Base-by-base conservation (phyloP, 176 grass and related monocot species). In the Dactylis glomerata region DNA sequence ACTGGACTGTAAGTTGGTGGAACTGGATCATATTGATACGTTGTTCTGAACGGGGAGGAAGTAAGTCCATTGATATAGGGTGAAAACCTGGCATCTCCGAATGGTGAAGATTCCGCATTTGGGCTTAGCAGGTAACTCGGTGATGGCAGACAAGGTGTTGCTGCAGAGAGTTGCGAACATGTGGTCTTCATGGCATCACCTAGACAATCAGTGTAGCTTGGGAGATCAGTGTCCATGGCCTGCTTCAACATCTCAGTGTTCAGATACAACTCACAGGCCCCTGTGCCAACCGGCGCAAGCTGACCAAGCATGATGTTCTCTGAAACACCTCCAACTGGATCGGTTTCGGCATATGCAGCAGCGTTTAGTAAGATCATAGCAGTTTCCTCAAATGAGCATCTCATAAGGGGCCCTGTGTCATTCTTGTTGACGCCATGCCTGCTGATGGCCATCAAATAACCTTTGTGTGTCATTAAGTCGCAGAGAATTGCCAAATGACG, bases 281-380 rank as follows among this genome's bases (percentile, higher is more conserved):
- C 92, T 37, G 92, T 94, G 24, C 94, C 94, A 22, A 97, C 85
- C 4, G 92, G 90, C 33, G 92, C 94, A 78, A 97, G 86, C 83
- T 97, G 94, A 56, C 92, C 92, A 67, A 97, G 92, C 82, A 97
- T 97, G 36, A 97, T 94, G 34, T 92, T 97, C 80, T 97, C 92
- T 38, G 94, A 92, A 10, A 97, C 92, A 62, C 92, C 94, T 83
- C 94, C 92, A 92, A 92, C 94, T 80, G 92, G 92, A 76, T 98
- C 95, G 28, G 92, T 66, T 95, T 98, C 95, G 28, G 91, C 95
- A 83, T 88, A 93, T 17, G 93, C 95, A 88, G 92, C 82, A 46
- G 92, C 95, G 80, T 92, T 84, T 40, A 95, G 92, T 54, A 98
- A 88, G 73, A 98, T 98, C 59, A 95, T 93, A 9, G 91, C 87